Conservation (phyloP, 2,329 filamentous ascomycete species). For the Alternaria rosae region DNA sequence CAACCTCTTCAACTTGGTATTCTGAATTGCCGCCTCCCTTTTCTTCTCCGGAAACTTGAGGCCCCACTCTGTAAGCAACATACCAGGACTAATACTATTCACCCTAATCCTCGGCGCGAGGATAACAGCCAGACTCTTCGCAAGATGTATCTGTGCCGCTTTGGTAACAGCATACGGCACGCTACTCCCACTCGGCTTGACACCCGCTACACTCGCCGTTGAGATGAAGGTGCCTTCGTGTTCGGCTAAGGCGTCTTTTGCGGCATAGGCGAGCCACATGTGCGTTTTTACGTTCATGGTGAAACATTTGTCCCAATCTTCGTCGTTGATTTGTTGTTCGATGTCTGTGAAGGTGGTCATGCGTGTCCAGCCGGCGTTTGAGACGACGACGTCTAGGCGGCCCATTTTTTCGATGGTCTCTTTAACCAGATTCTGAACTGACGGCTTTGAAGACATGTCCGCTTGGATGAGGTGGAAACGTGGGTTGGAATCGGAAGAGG, state of each 20-base stretch:
- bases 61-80: conserved; percentile 67
- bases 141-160: conserved; percentile 73
- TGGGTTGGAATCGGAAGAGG: conserved; percentile 36
- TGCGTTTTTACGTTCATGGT: conserved; percentile 66
- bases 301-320: conserved; percentile 72
- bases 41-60: conserved; percentile 57
- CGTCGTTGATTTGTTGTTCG: conserved; percentile 64
- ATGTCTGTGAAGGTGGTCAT: conserved; percentile 66
- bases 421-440: conserved; percentile 53
- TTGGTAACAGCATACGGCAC: conserved; percentile 81
- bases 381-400: conserved; percentile 57
- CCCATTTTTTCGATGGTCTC: conserved; percentile 57
- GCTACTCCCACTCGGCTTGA: conserved; percentile 69
- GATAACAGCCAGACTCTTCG: conserved; percentile 69
- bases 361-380: conserved; percentile 68
- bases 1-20: conserved; percentile 59
- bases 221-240: conserved; percentile 69
- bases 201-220: conserved; percentile 69
- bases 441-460: conserved; percentile 54
- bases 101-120: conserved; percentile 69
- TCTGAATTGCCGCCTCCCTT: conserved; percentile 52
- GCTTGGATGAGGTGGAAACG: conserved; percentile 56
- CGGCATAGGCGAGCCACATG: conserved; percentile 62
- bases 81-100: conserved; percentile 70
- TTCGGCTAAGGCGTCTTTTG: conserved; percentile 64